Conservation (phyloP, 225 moss, liverwort and hornwort genomes). For the Marchantia polymorpha region DNA sequence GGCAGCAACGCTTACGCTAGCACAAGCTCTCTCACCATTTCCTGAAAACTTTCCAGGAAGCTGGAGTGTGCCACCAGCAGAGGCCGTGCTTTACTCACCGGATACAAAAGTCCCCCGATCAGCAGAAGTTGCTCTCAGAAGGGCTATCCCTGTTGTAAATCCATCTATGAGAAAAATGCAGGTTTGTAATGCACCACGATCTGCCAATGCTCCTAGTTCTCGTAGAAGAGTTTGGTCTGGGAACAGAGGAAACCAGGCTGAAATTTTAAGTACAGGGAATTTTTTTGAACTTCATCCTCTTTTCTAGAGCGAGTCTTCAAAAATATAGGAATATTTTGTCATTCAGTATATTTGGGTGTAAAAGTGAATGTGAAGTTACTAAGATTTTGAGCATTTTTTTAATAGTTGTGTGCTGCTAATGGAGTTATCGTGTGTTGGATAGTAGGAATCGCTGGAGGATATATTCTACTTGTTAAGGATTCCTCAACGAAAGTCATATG, state of each 20-base stretch:
- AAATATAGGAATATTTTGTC: no score
- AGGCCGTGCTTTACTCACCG: slow-evolving; percentile 90
- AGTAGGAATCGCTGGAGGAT: slow-evolving; percentile 90
- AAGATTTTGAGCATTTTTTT: no score
- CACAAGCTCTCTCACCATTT: slow-evolving; percentile 66
- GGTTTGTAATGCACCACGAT: slow-evolving; percentile 28
- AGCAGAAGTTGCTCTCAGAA: slow-evolving; percentile 89
- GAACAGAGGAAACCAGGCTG: no score
- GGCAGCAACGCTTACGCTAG: slow-evolving; percentile 33
- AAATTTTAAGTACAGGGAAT: background rate
- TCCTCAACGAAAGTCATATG: slow-evolving; percentile 96
- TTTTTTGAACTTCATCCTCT: no score
- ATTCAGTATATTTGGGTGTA: no score
- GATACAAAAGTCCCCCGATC: slow-evolving; percentile 97
- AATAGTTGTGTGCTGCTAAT: slow-evolving; percentile 20
- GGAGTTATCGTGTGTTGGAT: slow-evolving; percentile 36
- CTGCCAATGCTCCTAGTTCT: background rate
- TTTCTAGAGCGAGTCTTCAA: no score
- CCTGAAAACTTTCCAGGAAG: slow-evolving; percentile 33
- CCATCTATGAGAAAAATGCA: slow-evolving; percentile 69
- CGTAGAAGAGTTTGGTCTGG: background rate
- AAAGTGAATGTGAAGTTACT: no score
- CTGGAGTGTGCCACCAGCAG: slow-evolving; percentile 54
- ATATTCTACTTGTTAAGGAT: slow-evolving; percentile 95
- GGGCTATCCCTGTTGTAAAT: slow-evolving; percentile 95